These are phyloP conservation scores for Onygenales sp. DNA, from an alignment of 2,329 filamentous ascomycete genomes.

Conservation along the genomic window DNA sequence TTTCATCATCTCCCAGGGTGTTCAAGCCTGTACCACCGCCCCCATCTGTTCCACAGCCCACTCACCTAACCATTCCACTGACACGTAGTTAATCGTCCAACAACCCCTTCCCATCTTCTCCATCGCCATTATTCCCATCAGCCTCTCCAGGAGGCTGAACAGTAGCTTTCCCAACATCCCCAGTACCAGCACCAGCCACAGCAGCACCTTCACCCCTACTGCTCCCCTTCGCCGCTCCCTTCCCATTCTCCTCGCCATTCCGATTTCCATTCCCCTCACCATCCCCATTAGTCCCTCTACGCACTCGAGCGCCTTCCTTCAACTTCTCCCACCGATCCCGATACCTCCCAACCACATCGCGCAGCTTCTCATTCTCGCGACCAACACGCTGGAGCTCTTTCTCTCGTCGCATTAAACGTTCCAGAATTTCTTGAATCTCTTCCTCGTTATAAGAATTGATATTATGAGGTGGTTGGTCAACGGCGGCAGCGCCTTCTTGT, in stretches of 20 bases:
- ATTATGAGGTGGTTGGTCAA: too few relatives aligned
- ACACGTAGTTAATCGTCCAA: neutral
- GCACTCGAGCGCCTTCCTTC: slow-evolving; percentile 52
- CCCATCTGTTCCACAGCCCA: too few relatives aligned
- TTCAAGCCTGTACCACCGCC: too few relatives aligned
- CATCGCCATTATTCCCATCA: neutral
- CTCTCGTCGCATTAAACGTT: slow-evolving; percentile 48
- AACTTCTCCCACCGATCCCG: slow-evolving; percentile 59
- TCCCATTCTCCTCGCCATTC: neutral
- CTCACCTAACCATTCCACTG: too few relatives aligned
- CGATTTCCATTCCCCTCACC: slow-evolving; percentile 1
- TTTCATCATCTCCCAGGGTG: too few relatives aligned
- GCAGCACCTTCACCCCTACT: slow-evolving; percentile 55
- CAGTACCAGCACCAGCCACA: slow-evolving; percentile 25
- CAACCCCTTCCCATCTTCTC: neutral
- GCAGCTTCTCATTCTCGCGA: slow-evolving; percentile 52
- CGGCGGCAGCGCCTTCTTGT: neutral
- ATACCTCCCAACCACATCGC: slow-evolving; percentile 46
- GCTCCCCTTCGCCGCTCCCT: slow-evolving; percentile 39
- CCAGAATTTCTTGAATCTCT: slow-evolving; percentile 15
- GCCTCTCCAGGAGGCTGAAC: neutral
- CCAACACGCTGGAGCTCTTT: slow-evolving; percentile 56
- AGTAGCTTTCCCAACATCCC: slow-evolving; percentile 2
- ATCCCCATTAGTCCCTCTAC: slow-evolving; percentile 21
- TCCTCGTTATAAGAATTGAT: too few relatives aligned